These are phyloP conservation scores for Populus trichocarpa DNA, from an alignment of 441 rosid genomes.

Conservation along the genomic window DNA sequence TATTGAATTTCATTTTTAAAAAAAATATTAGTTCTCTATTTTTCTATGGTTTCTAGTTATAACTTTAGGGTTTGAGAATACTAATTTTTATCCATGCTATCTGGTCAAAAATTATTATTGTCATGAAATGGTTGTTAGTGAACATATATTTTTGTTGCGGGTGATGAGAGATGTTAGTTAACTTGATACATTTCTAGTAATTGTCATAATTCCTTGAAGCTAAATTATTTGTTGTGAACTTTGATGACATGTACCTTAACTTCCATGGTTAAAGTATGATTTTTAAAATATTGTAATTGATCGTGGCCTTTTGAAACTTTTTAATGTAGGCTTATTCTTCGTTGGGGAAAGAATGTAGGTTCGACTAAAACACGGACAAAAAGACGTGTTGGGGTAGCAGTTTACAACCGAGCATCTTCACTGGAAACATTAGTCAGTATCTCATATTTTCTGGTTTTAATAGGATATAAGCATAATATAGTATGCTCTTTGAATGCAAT, in stretches of 20 bases:
- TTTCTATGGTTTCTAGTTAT: too few relatives aligned
- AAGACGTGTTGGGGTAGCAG: constrained; percentile 75
- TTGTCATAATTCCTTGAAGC: not conserved
- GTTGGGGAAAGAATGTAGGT: constrained; percentile 82
- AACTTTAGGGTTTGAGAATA: too few relatives aligned
- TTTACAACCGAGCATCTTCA: constrained; percentile 89
- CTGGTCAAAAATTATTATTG: too few relatives aligned
- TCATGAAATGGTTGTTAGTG: not conserved
- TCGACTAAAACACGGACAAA: constrained; percentile 69
- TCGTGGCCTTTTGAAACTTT: not conserved
- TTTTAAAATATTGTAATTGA: not conserved
- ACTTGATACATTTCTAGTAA: not conserved
- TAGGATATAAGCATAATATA: not conserved
- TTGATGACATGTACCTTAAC: not conserved
- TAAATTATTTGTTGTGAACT: not conserved
- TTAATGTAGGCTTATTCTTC: constrained; percentile 55
- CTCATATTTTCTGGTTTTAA: constrained; percentile 1
- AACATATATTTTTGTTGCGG: not conserved
- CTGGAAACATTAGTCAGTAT: constrained; percentile 73
- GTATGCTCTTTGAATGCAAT: not conserved
- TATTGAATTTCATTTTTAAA: too few relatives aligned
- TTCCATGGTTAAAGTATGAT: not conserved
- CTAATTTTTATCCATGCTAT: too few relatives aligned
- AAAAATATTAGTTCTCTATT: too few relatives aligned
- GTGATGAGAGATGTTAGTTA: not conserved